Percentiles rank a stretch among this genome's conserved stretches.
Evolutionary conservation across 2,329 filamentous ascomycete species (phyloP).

Genomic region (Calonectria ilicicola): DNA sequence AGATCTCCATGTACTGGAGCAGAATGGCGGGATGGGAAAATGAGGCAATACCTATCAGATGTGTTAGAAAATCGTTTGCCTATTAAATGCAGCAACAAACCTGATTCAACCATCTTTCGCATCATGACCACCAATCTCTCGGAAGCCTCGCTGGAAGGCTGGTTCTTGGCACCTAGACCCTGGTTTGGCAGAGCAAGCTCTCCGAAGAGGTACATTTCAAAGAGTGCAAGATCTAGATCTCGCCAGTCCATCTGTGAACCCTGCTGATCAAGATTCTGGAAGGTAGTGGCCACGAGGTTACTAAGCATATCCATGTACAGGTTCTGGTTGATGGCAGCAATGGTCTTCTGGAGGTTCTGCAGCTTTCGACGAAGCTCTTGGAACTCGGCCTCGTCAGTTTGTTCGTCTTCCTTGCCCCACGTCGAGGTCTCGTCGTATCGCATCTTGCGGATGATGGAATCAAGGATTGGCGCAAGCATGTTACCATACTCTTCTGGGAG

Average conservation of each 20-base stretch:
- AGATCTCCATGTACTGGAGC: slow-evolving; percentile 98
- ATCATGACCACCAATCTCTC: slow-evolving; percentile 92
- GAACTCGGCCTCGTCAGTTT: slow-evolving; percentile 97
- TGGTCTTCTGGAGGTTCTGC: slow-evolving; percentile 90
- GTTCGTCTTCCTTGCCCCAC: slow-evolving; percentile 94
- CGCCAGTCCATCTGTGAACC: slow-evolving; percentile 89
- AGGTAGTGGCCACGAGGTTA: slow-evolving; percentile 87
- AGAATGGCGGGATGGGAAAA: slow-evolving; percentile 93
- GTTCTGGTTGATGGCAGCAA: slow-evolving; percentile 87
- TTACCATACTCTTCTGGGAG: slow-evolving; percentile 81
- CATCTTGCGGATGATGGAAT: slow-evolving; percentile 96
- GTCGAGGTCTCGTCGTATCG: slow-evolving; percentile 94
- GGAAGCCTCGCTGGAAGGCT: slow-evolving; percentile 82
- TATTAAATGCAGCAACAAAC: slow-evolving; percentile 61
- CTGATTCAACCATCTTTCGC: slow-evolving; percentile 92
- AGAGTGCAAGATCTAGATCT: slow-evolving; percentile 90
- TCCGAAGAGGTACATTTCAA: slow-evolving; percentile 96
- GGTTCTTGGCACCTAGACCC: slow-evolving; percentile 86
- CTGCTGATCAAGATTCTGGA: slow-evolving; percentile 81
- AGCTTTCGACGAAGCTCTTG: slow-evolving; percentile 92
- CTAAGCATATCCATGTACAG: slow-evolving; percentile 92
- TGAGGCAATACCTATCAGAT: slow-evolving; percentile 77
- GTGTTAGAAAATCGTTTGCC: slow-evolving; percentile 29
- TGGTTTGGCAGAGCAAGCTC: slow-evolving; percentile 92
- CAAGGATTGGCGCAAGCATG: slow-evolving; percentile 88